A percentile compares a stretch with the other conserved stretches of the same genome.
Conservation (phyloP, 1,139 yeast genomes). For the Debaryomyces subglobosus region DNA sequence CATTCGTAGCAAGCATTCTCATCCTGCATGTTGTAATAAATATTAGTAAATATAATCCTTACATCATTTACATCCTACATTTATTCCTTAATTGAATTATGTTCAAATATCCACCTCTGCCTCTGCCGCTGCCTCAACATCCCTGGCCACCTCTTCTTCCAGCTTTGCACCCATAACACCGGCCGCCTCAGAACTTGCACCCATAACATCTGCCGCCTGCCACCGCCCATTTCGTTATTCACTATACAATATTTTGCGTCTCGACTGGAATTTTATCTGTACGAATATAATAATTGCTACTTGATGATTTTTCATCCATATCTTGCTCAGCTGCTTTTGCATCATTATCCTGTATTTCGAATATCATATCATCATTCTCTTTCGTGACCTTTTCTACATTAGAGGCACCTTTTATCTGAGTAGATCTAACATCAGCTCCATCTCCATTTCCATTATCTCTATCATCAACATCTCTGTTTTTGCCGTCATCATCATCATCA, state of each 20-base stretch:
- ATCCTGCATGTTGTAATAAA: neutral
- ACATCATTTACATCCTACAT: no score
- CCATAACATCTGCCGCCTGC: no score
- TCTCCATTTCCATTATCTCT: slow-evolving; percentile 7
- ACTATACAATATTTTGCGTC: slow-evolving; percentile 15
- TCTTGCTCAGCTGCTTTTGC: neutral
- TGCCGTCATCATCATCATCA: slow-evolving; percentile 45
- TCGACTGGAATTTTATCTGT: slow-evolving; percentile 10
- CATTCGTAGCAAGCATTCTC: no score
- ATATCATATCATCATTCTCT: slow-evolving; percentile 35
- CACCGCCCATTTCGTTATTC: no score
- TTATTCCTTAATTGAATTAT: no score
- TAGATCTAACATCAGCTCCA: slow-evolving; percentile 4
- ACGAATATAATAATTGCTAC: slow-evolving; percentile 2
- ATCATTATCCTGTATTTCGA: slow-evolving; percentile 28
- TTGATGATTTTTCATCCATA: slow-evolving; percentile 3
- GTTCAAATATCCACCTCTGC: no score
- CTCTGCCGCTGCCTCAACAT: no score
- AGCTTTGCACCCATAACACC: no score
- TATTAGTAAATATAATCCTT: neutral
- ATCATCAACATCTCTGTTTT: slow-evolving; percentile 36
- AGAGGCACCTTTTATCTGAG: neutral
- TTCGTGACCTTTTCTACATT: slow-evolving; percentile 4
- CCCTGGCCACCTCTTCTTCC: no score
- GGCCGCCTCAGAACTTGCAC: no score